phyloP scores from a whole-genome alignment of 2,329 filamentous ascomycete genomes.

The Exserohilum rostratum region DNA sequence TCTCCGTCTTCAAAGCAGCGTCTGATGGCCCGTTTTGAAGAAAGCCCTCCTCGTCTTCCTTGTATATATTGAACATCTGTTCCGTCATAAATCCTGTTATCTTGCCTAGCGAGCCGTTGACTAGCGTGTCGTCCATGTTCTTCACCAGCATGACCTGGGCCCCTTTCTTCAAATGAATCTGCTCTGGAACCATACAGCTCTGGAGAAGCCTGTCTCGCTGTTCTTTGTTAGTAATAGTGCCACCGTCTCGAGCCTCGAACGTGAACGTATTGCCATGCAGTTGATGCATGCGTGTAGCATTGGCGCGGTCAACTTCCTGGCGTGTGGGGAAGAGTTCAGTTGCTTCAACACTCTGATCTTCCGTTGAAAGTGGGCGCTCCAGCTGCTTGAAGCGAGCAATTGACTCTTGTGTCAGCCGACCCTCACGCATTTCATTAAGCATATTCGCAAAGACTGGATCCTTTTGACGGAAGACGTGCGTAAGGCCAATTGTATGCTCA shows the following conservation, averaged over 20 bases:
- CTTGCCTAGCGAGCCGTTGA: constrained; percentile 92
- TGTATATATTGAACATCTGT: constrained; percentile 64
- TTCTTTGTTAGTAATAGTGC: constrained; percentile 67
- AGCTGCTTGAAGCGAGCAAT: constrained; percentile 77
- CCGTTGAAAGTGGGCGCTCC: constrained; percentile 65
- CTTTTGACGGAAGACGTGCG: constrained; percentile 94
- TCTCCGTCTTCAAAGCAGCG: constrained; percentile 49
- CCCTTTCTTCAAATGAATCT: constrained; percentile 82
- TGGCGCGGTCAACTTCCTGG: constrained; percentile 86
- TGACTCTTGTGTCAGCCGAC: constrained; percentile 76
- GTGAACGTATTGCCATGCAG: constrained; percentile 71
- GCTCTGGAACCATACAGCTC: constrained; percentile 91
- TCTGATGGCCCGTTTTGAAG: constrained; percentile 55
- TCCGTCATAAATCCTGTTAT: constrained; percentile 81
- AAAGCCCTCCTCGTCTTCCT: constrained; percentile 63
- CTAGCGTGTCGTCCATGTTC: constrained; percentile 90
- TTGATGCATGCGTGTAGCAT: constrained; percentile 72
- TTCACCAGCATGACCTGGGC: constrained; percentile 99
- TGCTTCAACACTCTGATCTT: constrained; percentile 77
- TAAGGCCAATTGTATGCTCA: constrained; percentile 92
- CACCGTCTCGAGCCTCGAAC: constrained; percentile 78
- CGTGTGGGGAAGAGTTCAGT: constrained; percentile 95
- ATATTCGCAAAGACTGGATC: constrained; percentile 89
- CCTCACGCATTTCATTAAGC: constrained; percentile 97
- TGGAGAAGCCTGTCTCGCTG: constrained; percentile 77